phyloP scores from a whole-genome alignment of 441 rosid genomes.

The Daphne laureola region DNA sequence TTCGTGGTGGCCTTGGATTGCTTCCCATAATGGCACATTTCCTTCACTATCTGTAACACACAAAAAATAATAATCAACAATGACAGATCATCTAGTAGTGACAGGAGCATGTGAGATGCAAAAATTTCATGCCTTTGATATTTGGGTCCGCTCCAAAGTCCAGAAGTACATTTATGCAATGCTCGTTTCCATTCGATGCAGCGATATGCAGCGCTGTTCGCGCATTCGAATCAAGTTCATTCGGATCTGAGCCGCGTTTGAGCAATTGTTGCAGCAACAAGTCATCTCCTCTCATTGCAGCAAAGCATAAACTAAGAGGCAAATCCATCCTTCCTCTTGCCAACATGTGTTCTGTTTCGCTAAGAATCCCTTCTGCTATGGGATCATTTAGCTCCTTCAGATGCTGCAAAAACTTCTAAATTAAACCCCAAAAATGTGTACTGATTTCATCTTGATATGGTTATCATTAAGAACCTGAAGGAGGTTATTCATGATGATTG shows the following conservation, averaged over 20 bases:
- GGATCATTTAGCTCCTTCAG: constrained; percentile 55
- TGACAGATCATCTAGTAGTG: too few relatives aligned
- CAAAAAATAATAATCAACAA: too few relatives aligned
- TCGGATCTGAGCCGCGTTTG: constrained; percentile 54
- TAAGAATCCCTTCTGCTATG: constrained; percentile 41
- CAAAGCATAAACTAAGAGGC: constrained; percentile 69
- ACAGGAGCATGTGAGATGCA: neutral
- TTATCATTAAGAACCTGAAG: constrained; percentile 46
- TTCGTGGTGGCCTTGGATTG: constrained; percentile 57
- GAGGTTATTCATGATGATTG: constrained; percentile 78
- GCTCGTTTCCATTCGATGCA: constrained; percentile 58
- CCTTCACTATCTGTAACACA: constrained; percentile 76
- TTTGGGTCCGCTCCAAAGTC: constrained; percentile 74
- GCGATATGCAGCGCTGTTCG: constrained; percentile 77
- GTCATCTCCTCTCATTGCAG: constrained; percentile 71
- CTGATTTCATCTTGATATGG: too few relatives aligned
- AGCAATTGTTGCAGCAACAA: constrained; percentile 60
- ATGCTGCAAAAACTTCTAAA: constrained; percentile 36
- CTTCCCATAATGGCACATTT: constrained; percentile 82
- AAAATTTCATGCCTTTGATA: constrained; percentile 35
- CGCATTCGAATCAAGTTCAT: constrained; percentile 49
- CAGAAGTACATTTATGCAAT: constrained; percentile 54
- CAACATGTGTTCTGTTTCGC: constrained; percentile 60
- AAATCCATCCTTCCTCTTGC: constrained; percentile 67
- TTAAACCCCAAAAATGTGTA: neutral